A percentile compares a stretch with the other conserved stretches of the same genome.
Conservation (phyloP, 1,284 basidiomycete species). For the Moesziomyces antarcticus region DNA sequence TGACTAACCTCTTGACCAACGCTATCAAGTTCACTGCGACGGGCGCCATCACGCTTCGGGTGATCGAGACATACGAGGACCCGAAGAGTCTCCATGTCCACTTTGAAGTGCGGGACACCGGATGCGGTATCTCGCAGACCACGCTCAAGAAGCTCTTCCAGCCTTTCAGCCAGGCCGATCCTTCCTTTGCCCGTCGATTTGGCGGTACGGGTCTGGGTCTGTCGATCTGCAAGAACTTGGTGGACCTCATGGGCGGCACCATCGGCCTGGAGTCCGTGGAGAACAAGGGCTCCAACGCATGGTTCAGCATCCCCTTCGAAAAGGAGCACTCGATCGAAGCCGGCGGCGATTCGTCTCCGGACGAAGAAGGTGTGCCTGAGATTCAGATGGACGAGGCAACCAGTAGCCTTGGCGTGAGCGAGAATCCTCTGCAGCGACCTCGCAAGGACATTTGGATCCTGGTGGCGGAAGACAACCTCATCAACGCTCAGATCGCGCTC, state of each 20-base stretch:
- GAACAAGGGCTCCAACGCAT: conserved; percentile 62
- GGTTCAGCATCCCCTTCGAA: conserved; percentile 60
- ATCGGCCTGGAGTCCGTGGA: conserved; percentile 62
- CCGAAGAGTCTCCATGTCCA: conserved; percentile 53
- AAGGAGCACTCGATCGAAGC: conserved; percentile 43
- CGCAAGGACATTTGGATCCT: conserved; percentile 64
- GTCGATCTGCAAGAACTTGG: conserved; percentile 59
- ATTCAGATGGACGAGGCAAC: conserved; percentile 47
- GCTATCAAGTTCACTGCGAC: conserved; percentile 68
- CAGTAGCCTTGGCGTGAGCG: conserved; percentile 51
- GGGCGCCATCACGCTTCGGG: conserved; percentile 64
- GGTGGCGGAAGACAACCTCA: conserved; percentile 64
- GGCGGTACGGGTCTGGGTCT: conserved; percentile 64
- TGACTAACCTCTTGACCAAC: conserved; percentile 69
- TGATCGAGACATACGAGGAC: conserved; percentile 60
- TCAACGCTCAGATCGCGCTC: conserved; percentile 63
- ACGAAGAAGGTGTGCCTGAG: conserved; percentile 25
- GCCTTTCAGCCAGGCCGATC: conserved; percentile 66
- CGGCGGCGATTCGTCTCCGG: conserved; percentile 33
- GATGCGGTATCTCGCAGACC: conserved; percentile 65
- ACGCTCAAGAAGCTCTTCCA: conserved; percentile 66
- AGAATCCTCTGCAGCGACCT: conserved; percentile 48
- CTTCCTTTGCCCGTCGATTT: conserved; percentile 61
- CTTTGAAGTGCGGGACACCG: conserved; percentile 67
- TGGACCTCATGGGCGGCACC: conserved; percentile 61